phyloP scores from a whole-genome alignment of 129 eudicot genomes.

The Centella asiatica region DNA sequence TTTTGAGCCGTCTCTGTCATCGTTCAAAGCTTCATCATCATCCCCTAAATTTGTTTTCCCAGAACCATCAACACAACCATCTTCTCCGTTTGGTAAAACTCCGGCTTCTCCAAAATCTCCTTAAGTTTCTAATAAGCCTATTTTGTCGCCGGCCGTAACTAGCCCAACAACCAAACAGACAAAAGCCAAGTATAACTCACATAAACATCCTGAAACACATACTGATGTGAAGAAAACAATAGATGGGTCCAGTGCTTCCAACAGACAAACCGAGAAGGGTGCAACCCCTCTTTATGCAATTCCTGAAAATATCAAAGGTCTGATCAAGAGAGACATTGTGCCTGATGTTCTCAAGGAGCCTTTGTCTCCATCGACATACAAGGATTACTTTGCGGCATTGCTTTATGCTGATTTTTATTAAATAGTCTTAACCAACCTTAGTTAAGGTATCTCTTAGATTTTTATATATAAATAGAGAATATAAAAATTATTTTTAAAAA shows the following conservation, averaged over 20 bases:
- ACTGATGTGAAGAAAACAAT: background rate
- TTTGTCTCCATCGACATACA: slow-evolving; percentile 20
- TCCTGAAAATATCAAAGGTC: slow-evolving; percentile 12
- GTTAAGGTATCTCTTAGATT: no score
- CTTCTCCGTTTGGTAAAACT: background rate
- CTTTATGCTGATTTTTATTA: slow-evolving; percentile 33
- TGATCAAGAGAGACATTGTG: slow-evolving; percentile 21
- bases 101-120: background rate
- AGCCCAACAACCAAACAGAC: slow-evolving; percentile 5
- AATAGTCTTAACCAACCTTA: no score
- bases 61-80: no score
- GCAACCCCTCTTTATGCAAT: slow-evolving; percentile 10
- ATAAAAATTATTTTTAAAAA: no score
- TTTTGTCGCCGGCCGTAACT: slow-evolving; percentile 7
- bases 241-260: background rate
- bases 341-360: slow-evolving; percentile 23
- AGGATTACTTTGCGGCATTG: slow-evolving; percentile 24
- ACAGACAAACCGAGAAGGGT: slow-evolving; percentile 6
- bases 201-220: background rate
- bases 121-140: slow-evolving; percentile 7
- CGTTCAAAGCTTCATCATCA: no score
- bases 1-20: background rate
- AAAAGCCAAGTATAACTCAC: slow-evolving; percentile 5
- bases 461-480: no score
- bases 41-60: background rate